These are phyloP conservation scores for Chlamydomonas schloesseri DNA, from an alignment of 139 green algal genomes.

Conservation along the genomic window DNA sequence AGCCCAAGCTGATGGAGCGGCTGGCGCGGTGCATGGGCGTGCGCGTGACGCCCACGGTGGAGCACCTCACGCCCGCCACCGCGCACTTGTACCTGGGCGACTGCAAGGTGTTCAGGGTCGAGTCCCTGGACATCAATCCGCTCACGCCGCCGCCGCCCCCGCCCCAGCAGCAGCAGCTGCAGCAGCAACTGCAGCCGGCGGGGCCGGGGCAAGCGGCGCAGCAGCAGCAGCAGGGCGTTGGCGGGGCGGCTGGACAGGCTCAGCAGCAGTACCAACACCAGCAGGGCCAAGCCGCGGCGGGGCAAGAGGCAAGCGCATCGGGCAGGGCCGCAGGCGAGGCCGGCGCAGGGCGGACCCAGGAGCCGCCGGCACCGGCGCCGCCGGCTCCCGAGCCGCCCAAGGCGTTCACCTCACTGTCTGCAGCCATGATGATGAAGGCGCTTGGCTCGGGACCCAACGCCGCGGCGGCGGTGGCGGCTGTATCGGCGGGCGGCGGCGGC, in stretches of 20 bases:
- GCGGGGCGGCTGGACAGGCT: too few relatives aligned
- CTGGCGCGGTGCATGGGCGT: slow-evolving; percentile 74
- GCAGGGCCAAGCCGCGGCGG: too few relatives aligned
- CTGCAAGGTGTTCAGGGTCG: slow-evolving; percentile 76
- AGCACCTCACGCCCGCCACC: slow-evolving; percentile 60
- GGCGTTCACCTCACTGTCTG: slow-evolving; percentile 3
- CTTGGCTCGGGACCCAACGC: slow-evolving; percentile 34
- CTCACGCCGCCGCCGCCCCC: neutral
- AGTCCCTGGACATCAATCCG: slow-evolving; percentile 44
- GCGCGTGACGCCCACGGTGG: slow-evolving; percentile 64
- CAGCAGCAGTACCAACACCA: too few relatives aligned
- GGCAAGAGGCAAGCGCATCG: neutral
- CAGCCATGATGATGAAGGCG: slow-evolving; percentile 34
- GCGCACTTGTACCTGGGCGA: slow-evolving; percentile 53
- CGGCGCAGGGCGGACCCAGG: neutral
- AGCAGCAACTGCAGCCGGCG: neutral
- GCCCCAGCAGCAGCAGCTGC: neutral
- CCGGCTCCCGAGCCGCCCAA: too few relatives aligned
- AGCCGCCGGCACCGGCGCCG: neutral
- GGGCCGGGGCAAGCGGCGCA: neutral
- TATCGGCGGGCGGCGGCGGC: slow-evolving; percentile 6
- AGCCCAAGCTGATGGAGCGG: slow-evolving; percentile 77
- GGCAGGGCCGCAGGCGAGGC: neutral
- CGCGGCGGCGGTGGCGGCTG: neutral
- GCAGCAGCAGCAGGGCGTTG: neutral